These are phyloP conservation scores for Xylariomycetidae sp. DNA, from an alignment of 2,329 filamentous ascomycete species.

Conservation along the genomic window DNA sequence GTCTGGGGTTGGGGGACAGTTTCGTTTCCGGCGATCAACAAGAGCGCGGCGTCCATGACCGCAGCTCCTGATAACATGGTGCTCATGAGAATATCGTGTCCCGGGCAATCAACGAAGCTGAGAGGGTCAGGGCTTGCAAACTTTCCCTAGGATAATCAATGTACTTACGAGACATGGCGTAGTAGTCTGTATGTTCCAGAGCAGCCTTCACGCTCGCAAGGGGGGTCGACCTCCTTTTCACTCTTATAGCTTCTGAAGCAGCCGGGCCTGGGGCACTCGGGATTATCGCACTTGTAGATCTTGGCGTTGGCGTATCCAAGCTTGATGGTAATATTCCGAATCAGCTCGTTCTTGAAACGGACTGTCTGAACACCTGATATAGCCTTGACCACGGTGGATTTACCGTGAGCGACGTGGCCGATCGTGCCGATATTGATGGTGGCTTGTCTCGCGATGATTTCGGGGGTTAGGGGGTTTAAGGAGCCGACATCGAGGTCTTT, in stretches of 20 bases:
- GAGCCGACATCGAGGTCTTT: slow-evolving; percentile 72
- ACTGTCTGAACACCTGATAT: slow-evolving; percentile 99
- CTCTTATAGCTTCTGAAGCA: slow-evolving; percentile 98
- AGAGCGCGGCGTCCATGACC: slow-evolving; percentile 97
- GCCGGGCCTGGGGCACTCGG: slow-evolving; percentile 83
- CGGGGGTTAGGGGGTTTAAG: slow-evolving; percentile 36
- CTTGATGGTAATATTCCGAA: slow-evolving; percentile 99
- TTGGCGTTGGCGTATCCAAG: slow-evolving; percentile 99
- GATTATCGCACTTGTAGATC: slow-evolving; percentile 97
- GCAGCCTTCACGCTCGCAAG: slow-evolving; percentile 92
- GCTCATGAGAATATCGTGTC: slow-evolving; percentile 99
- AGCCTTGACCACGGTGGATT: slow-evolving; percentile 97
- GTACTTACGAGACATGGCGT: slow-evolving; percentile 83
- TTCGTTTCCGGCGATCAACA: slow-evolving; percentile 98
- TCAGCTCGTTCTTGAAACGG: slow-evolving; percentile 98
- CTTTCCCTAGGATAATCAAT: slow-evolving; percentile 2
- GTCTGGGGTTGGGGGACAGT: slow-evolving; percentile 97
- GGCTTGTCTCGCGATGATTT: slow-evolving; percentile 70
- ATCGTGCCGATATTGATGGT: slow-evolving; percentile 99
- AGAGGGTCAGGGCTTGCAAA: slow-evolving; percentile 10
- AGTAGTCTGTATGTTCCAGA: slow-evolving; percentile 80
- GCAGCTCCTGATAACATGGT: slow-evolving; percentile 99
- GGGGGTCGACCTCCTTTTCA: slow-evolving; percentile 96
- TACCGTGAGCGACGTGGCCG: slow-evolving; percentile 97
- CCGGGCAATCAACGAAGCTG: slow-evolving; percentile 96